A percentile compares a stretch with the other conserved stretches of the same genome.
These are phyloP conservation scores for Paraconiothyrium sp. DNA, from an alignment of 2,329 filamentous ascomycete genomes.

Conservation along the genomic window DNA sequence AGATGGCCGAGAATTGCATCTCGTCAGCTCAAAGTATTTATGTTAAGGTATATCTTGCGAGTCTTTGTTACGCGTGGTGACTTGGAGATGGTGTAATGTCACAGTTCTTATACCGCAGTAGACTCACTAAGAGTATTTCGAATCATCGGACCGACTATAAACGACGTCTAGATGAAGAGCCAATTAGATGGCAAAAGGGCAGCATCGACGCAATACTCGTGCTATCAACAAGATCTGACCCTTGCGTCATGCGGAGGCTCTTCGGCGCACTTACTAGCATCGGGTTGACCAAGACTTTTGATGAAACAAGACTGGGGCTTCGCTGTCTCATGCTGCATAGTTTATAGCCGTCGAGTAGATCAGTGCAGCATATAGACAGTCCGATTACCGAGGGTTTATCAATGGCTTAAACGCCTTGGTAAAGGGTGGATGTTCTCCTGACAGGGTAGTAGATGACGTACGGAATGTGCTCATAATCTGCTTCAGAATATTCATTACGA, in stretches of 20 bases:
- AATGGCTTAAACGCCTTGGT: too few relatives aligned
- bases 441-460: background rate
- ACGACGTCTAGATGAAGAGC: background rate
- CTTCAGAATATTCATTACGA: background rate
- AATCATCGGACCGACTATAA: background rate
- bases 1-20: constrained; percentile 1
- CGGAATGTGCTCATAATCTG: background rate
- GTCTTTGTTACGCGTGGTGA: background rate
- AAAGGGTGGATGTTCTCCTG: background rate
- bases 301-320: background rate
- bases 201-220: background rate
- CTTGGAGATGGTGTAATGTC: background rate
- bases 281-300: background rate
- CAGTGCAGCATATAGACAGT: too few relatives aligned
- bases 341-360: background rate
- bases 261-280: background rate
- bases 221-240: too few relatives aligned
- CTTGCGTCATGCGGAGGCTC: background rate
- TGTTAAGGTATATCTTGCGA: background rate
- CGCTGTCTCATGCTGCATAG: background rate
- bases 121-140: background rate
- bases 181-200: background rate
- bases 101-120: background rate
- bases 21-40: background rate
- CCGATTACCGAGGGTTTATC: too few relatives aligned